Evolutionary conservation across 2,329 filamentous ascomycete genomes (phyloP).

Genomic region (Colletotrichum siamense): DNA sequence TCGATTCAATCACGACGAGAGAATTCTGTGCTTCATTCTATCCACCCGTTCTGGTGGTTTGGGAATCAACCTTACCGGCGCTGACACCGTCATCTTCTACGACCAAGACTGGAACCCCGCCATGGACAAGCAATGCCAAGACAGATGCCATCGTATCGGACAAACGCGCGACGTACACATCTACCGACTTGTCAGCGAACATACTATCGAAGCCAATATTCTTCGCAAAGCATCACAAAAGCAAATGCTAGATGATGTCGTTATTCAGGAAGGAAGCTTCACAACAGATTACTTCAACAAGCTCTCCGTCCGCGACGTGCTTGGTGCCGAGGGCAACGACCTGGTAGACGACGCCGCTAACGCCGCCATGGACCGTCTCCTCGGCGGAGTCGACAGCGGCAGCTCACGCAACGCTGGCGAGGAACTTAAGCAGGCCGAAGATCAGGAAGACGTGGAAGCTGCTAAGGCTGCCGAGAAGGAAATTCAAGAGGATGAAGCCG

Average conservation of each 20-base stretch:
- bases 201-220: slow-evolving; percentile 98
- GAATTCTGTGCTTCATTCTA: slow-evolving; percentile 93
- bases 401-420: slow-evolving; percentile 69
- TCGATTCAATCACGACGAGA: slow-evolving; percentile 92
- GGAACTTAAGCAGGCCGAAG: slow-evolving; percentile 88
- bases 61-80: slow-evolving; percentile 95
- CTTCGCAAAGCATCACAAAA: slow-evolving; percentile 96
- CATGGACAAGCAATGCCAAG: slow-evolving; percentile 99
- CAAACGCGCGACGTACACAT: slow-evolving; percentile 98
- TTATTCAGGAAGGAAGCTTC: slow-evolving; percentile 98
- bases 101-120: slow-evolving; percentile 99
- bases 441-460: slow-evolving; percentile 88
- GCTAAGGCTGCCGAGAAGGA: slow-evolving; percentile 90
- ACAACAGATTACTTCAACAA: slow-evolving; percentile 96
- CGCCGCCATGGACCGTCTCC: slow-evolving; percentile 84
- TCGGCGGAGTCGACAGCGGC: slow-evolving; percentile 68
- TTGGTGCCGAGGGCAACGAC: slow-evolving; percentile 62
- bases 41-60: slow-evolving; percentile 93
- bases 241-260: slow-evolving; percentile 95
- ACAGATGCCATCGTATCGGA: slow-evolving; percentile 94
- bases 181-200: slow-evolving; percentile 89
- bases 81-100: slow-evolving; percentile 98
- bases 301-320: slow-evolving; percentile 73
- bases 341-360: slow-evolving; percentile 72
- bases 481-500: slow-evolving; percentile 82